These are phyloP conservation scores for Tetrahymena malaccensis DNA, from an alignment of 73 alveolate species.

Conservation along the genomic window DNA sequence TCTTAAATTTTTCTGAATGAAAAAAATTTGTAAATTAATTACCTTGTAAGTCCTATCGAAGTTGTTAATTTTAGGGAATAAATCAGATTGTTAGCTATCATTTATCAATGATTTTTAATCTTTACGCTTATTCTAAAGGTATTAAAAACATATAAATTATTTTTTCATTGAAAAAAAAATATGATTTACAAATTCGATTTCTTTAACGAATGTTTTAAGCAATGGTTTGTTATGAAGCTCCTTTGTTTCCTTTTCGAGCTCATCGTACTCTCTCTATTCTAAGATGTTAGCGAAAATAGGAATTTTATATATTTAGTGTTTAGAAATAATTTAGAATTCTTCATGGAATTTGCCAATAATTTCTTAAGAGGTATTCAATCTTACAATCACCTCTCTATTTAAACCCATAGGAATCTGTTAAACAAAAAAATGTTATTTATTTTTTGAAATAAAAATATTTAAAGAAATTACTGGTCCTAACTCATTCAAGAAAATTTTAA, in stretches of 20 bases:
- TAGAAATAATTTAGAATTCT: slow-evolving; percentile 55
- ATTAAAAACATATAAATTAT: background rate
- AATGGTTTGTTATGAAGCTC: slow-evolving; percentile 22
- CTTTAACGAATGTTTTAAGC: slow-evolving; percentile 13
- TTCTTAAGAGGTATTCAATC: slow-evolving; percentile 25
- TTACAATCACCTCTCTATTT: slow-evolving; percentile 47
- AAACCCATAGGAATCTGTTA: slow-evolving; percentile 61
- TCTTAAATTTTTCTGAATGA: no score
- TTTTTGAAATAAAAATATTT: background rate
- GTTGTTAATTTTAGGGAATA: slow-evolving; percentile 20
- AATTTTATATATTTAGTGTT: slow-evolving; percentile 63
- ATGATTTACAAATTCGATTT: background rate
- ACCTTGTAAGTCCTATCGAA: background rate
- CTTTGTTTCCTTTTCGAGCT: slow-evolving; percentile 17
- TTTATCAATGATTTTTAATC: background rate
- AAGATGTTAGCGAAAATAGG: slow-evolving; percentile 61
- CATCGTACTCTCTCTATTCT: slow-evolving; percentile 10
- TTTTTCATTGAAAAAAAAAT: background rate
- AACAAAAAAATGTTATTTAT: background rate
- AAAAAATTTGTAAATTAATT: background rate
- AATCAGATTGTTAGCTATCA: slow-evolving; percentile 38
- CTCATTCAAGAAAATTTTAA: slow-evolving; percentile 28
- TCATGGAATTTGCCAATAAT: slow-evolving; percentile 46
- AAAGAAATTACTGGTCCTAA: slow-evolving; percentile 46
- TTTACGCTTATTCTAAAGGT: background rate